Evolutionary conservation across 148 eudicot species (phyloP).

Genomic region (Fallopia convolvulus): DNA sequence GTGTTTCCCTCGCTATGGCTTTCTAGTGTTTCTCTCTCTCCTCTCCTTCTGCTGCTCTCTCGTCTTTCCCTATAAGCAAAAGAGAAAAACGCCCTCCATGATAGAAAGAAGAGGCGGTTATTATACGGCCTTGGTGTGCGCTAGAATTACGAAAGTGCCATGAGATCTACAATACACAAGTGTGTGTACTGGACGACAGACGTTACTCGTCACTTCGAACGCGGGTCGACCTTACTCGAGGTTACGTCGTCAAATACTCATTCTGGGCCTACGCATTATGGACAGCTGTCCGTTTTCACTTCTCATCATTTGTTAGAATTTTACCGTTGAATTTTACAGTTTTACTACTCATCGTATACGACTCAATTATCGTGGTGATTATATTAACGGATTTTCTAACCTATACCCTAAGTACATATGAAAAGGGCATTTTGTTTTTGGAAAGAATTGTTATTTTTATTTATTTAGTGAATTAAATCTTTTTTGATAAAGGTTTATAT

Average conservation of each 20-base stretch:
- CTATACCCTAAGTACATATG: no score
- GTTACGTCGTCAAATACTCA: not conserved
- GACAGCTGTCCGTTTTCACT: slow-evolving; percentile 1
- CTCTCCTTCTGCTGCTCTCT: slow-evolving; percentile 2
- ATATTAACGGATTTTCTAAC: no score
- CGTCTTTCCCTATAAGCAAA: slow-evolving; percentile 7
- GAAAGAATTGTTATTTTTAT: no score
- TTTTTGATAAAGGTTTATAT: no score
- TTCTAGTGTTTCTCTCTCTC: not conserved
- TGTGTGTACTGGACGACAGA: not conserved
- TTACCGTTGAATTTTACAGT: not conserved
- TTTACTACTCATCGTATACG: no score
- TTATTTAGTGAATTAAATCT: no score
- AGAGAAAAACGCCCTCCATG: slow-evolving; percentile 5
- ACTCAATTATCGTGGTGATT: no score
- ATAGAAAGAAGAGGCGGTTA: slow-evolving; percentile 9
- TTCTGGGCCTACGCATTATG: not conserved
- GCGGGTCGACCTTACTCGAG: not conserved
- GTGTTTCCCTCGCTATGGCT: slow-evolving; percentile 10
- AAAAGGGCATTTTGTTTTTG: no score
- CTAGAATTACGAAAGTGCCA: slow-evolving; percentile 1
- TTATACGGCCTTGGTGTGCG: slow-evolving; percentile 6
- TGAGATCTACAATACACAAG: not conserved
- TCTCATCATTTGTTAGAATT: not conserved
- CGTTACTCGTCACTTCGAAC: not conserved